Evolutionary conservation across 208 protist genomes (phyloP).

Genomic region (Naegleria lovaniensis): DNA sequence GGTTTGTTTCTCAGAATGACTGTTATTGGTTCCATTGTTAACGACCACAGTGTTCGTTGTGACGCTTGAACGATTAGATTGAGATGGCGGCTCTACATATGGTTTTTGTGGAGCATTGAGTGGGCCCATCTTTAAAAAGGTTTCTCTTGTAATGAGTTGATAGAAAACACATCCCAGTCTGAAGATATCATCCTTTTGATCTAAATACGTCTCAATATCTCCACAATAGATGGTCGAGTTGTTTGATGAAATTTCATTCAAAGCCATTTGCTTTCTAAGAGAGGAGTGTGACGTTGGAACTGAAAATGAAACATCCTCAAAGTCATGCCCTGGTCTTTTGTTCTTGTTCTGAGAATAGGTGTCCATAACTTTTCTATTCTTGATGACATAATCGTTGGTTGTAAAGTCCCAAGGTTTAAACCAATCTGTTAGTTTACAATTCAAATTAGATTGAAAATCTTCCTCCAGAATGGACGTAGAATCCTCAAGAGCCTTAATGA

Average conservation of each 20-base stretch:
- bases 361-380: not conserved
- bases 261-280: not conserved
- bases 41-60: not conserved
- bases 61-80: not conserved
- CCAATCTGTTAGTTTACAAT: not conserved
- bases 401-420: not conserved
- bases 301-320: not conserved
- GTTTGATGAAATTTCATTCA: not conserved
- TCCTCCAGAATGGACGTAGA: not conserved
- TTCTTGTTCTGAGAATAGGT: not conserved
- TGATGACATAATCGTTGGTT: not conserved
- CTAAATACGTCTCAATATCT: not conserved
- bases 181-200: conserved; percentile 1
- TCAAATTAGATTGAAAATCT: not conserved
- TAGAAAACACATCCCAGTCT: conserved; percentile 6
- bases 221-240: not conserved
- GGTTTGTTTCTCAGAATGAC: not conserved
- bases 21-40: not conserved
- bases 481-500: not conserved
- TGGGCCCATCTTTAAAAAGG: not conserved
- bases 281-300: not conserved
- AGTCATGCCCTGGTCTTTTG: not conserved
- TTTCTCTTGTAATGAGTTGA: not conserved
- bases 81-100: not conserved
- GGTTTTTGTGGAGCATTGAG: not conserved